Evolutionary conservation across 805 yeast genomes (phyloP).

Genomic region (Suhomyces pyralidae): DNA sequence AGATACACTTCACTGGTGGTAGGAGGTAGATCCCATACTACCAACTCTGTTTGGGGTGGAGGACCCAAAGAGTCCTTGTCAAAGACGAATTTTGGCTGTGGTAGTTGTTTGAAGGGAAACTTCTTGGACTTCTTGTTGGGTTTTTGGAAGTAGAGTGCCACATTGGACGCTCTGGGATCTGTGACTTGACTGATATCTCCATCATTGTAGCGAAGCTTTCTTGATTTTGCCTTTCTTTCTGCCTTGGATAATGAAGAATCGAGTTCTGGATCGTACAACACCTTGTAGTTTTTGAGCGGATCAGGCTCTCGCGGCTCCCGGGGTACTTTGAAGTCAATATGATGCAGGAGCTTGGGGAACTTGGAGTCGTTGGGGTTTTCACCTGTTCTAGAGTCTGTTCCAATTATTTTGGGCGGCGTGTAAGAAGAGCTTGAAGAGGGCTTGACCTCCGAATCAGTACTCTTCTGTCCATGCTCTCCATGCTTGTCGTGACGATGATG

Average conservation of each 20-base stretch:
- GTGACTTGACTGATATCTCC: constrained; percentile 18
- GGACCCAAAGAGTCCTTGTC: constrained; percentile 76
- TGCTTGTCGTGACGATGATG: background rate
- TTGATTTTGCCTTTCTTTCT: constrained; percentile 29
- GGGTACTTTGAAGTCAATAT: constrained; percentile 16
- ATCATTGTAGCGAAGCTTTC: constrained; percentile 41
- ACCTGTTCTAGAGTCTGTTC: constrained; percentile 23
- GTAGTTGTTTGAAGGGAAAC: constrained; percentile 41
- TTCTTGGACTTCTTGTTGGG: constrained; percentile 40
- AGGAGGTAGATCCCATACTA: constrained; percentile 64
- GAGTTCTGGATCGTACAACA: constrained; percentile 49
- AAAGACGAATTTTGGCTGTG: constrained; percentile 44
- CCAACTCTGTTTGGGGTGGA: constrained; percentile 66
- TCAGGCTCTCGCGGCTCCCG: constrained; percentile 11
- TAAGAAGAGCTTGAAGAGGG: background rate
- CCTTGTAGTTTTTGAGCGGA: constrained; percentile 34
- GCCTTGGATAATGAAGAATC: constrained; percentile 31
- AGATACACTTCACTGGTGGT: constrained; percentile 46
- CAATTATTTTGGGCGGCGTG: background rate
- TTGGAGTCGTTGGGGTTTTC: constrained; percentile 28
- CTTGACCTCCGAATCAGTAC: background rate
- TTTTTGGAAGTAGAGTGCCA: constrained; percentile 30
- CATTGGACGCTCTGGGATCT: constrained; percentile 44
- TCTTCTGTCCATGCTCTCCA: background rate
- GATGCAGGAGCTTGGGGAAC: constrained; percentile 30